Evolutionary conservation across 495 filamentous ascomycete species (phyloP).

Genomic region (Oidiodendron maius): DNA sequence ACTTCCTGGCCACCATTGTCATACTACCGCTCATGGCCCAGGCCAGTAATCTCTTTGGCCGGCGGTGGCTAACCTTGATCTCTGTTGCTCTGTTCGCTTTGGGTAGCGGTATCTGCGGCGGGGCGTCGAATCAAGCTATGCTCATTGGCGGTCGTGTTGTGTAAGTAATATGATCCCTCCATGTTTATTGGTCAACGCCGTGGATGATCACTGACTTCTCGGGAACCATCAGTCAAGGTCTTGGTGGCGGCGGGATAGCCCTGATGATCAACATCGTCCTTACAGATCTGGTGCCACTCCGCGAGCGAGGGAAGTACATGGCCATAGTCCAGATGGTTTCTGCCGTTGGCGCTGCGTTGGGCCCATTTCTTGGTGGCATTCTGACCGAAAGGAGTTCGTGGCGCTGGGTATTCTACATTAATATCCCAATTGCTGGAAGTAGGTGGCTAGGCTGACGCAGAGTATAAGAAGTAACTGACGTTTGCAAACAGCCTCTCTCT

Average conservation of each 20-base stretch:
- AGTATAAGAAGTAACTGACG: no score
- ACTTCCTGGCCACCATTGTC: conserved; percentile 24
- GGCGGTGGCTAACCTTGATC: conserved; percentile 36
- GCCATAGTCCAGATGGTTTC: conserved; percentile 55
- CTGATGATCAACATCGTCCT: conserved; percentile 75
- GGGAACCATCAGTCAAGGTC: conserved; percentile 69
- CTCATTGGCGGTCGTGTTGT: no score
- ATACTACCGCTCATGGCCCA: conserved; percentile 32
- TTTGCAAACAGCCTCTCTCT: conserved; percentile 25
- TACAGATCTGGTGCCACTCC: conserved; percentile 58
- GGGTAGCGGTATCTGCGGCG: conserved; percentile 56
- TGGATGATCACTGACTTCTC: no score
- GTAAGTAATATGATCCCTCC: no score
- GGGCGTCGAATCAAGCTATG: conserved; percentile 62
- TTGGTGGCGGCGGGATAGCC: conserved; percentile 73
- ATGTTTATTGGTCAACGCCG: no score
- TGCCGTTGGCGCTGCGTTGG: conserved; percentile 64
- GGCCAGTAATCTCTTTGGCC: conserved; percentile 46
- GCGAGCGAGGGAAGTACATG: conserved; percentile 52
- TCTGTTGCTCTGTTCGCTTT: conserved; percentile 59
- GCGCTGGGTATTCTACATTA: conserved; percentile 73
- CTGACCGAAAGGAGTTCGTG: conserved; percentile 56
- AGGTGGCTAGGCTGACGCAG: no score
- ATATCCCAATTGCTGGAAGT: conserved; percentile 33
- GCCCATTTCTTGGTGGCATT: conserved; percentile 59